Evolutionary conservation across 805 yeast genomes (phyloP).

Genomic region (Saccharomycopsis fermentans): DNA sequence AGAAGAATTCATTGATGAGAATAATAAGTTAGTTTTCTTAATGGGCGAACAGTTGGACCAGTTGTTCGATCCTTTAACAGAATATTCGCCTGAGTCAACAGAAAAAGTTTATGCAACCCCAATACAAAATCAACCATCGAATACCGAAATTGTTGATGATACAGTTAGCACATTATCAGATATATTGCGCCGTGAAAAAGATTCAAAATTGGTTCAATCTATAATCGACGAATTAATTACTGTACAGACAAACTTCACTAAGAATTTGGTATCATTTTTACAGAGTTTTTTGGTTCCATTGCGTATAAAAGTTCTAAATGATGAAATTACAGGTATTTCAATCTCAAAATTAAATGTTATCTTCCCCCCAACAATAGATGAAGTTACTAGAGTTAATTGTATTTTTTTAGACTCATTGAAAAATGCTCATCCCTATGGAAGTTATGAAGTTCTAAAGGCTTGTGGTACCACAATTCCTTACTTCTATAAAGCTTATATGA

Average conservation of each 20-base stretch:
- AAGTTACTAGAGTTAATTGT: slow-evolving; percentile 82
- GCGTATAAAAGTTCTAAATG: slow-evolving; percentile 56
- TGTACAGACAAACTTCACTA: slow-evolving; percentile 67
- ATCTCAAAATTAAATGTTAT: slow-evolving; percentile 61
- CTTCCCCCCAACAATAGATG: slow-evolving; percentile 94
- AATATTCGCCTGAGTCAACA: slow-evolving; percentile 85
- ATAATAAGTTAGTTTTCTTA: slow-evolving; percentile 64
- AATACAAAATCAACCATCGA: slow-evolving; percentile 14
- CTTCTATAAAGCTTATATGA: slow-evolving; percentile 83
- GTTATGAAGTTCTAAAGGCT: slow-evolving; percentile 67
- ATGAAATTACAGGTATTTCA: slow-evolving; percentile 40
- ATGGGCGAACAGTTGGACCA: slow-evolving; percentile 84
- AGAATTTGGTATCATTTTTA: slow-evolving; percentile 59
- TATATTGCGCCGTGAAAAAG: slow-evolving; percentile 16
- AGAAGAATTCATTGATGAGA: slow-evolving; percentile 44
- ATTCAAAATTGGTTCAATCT: slow-evolving; percentile 35
- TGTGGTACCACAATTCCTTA: slow-evolving; percentile 79
- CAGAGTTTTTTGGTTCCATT: slow-evolving; percentile 74
- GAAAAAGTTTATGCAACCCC: slow-evolving; percentile 65
- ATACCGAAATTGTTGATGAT: slow-evolving; percentile 16
- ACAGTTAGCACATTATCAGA: neutral
- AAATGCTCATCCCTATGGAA: slow-evolving; percentile 58
- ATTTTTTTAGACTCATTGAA: slow-evolving; percentile 68
- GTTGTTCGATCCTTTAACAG: slow-evolving; percentile 79
- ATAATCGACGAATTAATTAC: slow-evolving; percentile 57